Evolutionary conservation across 2,329 filamentous ascomycete species (phyloP).

Genomic region (Sporothrix brunneoviolacea): DNA sequence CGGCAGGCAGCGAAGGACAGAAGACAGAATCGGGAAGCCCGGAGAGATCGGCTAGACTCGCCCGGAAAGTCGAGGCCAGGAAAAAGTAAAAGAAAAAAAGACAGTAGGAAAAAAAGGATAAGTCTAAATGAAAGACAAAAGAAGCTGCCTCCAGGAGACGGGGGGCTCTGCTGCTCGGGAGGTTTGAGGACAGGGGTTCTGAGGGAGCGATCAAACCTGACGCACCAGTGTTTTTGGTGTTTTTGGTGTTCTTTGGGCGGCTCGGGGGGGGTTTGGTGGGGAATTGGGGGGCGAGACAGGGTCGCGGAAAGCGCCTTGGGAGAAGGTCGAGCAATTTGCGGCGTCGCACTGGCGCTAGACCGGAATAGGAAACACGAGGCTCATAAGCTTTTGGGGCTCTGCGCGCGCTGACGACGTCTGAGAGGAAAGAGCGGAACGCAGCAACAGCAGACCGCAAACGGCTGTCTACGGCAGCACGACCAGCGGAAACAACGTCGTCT

Average conservation of each 20-base stretch:
- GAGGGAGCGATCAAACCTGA: constrained; percentile 15
- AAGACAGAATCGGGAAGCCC: no score
- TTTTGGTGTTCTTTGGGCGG: background rate
- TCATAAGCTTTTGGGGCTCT: background rate
- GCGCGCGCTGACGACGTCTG: background rate
- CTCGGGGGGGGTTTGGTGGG: no score
- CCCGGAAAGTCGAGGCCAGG: no score
- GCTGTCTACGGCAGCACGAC: no score
- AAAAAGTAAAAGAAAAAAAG: background rate
- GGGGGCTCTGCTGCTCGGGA: background rate
- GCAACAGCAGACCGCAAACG: no score
- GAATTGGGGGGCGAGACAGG: no score
- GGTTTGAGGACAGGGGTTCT: constrained; percentile 15
- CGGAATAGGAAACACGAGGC: background rate
- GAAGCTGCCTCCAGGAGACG: background rate
- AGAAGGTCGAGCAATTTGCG: no score
- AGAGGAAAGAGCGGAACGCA: background rate
- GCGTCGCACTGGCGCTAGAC: constrained; percentile 4
- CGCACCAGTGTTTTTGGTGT: background rate
- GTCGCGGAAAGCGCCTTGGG: no score
- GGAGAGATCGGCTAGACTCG: no score
- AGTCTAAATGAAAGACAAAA: background rate
- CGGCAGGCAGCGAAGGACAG: no score
- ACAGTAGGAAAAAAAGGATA: background rate
- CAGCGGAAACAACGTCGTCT: background rate